These are phyloP conservation scores for Plantago elongata DNA, from an alignment of 257 asterid genomes.

Conservation along the genomic window DNA sequence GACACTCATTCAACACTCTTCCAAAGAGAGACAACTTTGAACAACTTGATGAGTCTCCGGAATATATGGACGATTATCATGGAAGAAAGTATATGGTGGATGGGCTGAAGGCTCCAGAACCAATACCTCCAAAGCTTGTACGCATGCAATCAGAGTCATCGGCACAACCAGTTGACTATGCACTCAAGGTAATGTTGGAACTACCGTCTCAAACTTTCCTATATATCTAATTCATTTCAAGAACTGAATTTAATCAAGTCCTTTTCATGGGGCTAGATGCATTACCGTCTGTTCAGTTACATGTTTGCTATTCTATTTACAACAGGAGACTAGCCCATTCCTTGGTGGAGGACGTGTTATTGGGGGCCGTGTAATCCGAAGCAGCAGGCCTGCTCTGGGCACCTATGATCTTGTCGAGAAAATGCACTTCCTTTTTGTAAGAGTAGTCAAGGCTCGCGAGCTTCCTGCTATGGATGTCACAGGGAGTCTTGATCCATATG, in stretches of 20 bases:
- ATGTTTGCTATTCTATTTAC: not conserved
- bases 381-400: conserved; percentile 48
- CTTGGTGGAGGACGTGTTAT: conserved; percentile 57
- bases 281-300: not conserved
- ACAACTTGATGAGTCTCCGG: conserved; percentile 30
- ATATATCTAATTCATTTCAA: conserved; percentile 25
- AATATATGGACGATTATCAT: conserved; percentile 32
- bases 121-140: conserved; percentile 60
- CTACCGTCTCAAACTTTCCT: not conserved
- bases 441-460: conserved; percentile 67
- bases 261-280: not conserved
- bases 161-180: conserved; percentile 67
- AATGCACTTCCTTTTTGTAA: conserved; percentile 69
- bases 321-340: conserved; percentile 14
- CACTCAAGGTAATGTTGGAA: conserved; percentile 42
- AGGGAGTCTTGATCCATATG: conserved; percentile 71
- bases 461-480: conserved; percentile 52
- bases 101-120: conserved; percentile 72
- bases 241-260: conserved; percentile 14
- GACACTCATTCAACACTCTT: conserved; percentile 70
- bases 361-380: conserved; percentile 50
- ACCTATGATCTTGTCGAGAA: conserved; percentile 91
- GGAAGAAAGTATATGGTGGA: conserved; percentile 43
- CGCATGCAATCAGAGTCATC: conserved; percentile 58
- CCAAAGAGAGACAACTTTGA: conserved; percentile 45